Base-by-base conservation (phyloP, 2,329 filamentous ascomycete genomes). In the Triangularia verruculosa region DNA sequence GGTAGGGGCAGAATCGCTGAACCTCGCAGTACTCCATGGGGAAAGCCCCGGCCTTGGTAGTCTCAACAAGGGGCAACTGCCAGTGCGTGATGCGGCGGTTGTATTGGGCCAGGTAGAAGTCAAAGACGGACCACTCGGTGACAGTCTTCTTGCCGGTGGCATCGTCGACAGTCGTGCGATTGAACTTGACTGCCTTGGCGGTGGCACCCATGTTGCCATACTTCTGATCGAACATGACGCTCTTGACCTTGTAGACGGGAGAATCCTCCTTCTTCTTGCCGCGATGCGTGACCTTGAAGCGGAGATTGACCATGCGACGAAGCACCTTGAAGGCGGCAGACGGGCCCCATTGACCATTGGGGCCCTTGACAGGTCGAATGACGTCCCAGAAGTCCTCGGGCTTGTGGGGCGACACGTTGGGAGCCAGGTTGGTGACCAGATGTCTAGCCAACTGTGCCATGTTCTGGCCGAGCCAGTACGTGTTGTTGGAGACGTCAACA, bases 401-500 rank as follows among this genome's bases (percentile, higher is more conserved):
- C 2, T 63, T 61, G 63, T 66, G 71, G 28, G 71, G 68, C 65
- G 6, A 66, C 59, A 11, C n/a, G n/a, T 61, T 62, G 32, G 63
- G 59, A 2, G 77, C 58, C 0, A 67, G 68, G 39, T 73, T 74
- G n/a, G 70, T 65, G 15, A 54, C 51, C 12, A 54, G 22, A 17
- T 47, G 39, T 17, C 39, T 17, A 0, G 73, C 73, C 2, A 83
- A 62, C 2, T 76, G 69, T 17, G 78, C 76, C 4, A 85, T 59
- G 0, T 72, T 72, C 54, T 78, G 75, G 1, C 72, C 75, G 0
- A 76, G 82, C 89, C 91, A 98, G 78, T 99, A 99, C 12, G 90
- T 91, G 0, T 92, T 91, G 73, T 98, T 97, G 62, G 93, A 89
- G 28, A 97, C 90, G 71, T 99, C 94, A 73, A 99, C 79, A 0